Base-by-base conservation (phyloP, 2,329 filamentous ascomycete species). In the Aureobasidium musti region DNA sequence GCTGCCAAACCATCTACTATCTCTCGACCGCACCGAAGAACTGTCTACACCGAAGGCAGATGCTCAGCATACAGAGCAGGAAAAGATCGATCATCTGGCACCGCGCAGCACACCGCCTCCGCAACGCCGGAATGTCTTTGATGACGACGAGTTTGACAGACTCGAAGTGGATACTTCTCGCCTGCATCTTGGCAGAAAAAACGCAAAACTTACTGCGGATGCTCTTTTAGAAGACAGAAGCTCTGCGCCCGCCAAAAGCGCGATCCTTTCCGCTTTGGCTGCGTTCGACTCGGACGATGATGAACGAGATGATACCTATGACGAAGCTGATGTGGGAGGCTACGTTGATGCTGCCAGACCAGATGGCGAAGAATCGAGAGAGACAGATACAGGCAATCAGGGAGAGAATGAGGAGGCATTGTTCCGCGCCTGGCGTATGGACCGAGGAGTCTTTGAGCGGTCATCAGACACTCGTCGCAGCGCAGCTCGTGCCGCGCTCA, bases 231-330 rank as follows among this genome's bases (percentile, higher is more conserved):
- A 84, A 56, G 88, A 92, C 73, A 85, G 85, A 60, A 83, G 85
- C 70, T 80, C 80, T 1, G 87, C 88, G 3, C 86, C 89, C 1
- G 88, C 88, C 72, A 97, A 96, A 79, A 91, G 92, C 0, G 89
- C 92, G 13, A 97, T 97, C 71, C 80, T 97, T 28, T 91, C 93
- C 3, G 94, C 94, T 0, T 85, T 98, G 2, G 91, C 92, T 19
- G 85, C 89, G 0, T 97, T 98, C 71, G 93, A 98, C 78, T 89
- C 89, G 0, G 94, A 98, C 72, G 95, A 98, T 71, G 95, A 99
- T 76, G 95, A 99, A 79, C 87, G 92, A 41, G 95, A 99, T 76
- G 95, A 99, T 76, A 98, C 94, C 0, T 99, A 99, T 75, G 95
- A 99, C 73, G 87, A 89, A 1, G 91, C 88, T 59, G 95, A 98